Conservation (phyloP, 108 stramenopile species). For the Skeletonema menzelii region DNA sequence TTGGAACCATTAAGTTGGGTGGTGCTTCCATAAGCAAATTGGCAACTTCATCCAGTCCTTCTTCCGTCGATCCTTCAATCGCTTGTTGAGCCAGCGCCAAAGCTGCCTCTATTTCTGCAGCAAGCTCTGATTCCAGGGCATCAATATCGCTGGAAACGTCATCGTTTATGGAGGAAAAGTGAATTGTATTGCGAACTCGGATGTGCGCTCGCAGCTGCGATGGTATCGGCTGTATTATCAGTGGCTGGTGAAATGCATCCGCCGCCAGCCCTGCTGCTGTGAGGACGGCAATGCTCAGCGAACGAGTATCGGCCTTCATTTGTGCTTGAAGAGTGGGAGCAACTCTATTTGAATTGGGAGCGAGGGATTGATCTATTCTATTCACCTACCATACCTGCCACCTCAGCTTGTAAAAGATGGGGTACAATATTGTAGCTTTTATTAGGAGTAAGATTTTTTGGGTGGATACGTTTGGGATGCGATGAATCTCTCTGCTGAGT, state of each 20-base stretch:
- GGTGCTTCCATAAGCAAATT: background rate
- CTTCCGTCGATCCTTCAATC: slow-evolving; percentile 4
- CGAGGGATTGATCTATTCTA: no score
- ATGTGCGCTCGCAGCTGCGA: background rate
- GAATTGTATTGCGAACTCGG: background rate
- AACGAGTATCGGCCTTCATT: background rate
- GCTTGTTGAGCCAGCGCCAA: slow-evolving; percentile 24
- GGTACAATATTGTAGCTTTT: no score
- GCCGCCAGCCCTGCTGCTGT: background rate
- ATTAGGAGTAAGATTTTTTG: no score
- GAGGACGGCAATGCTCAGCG: background rate
- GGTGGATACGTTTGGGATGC: no score
- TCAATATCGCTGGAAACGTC: background rate
- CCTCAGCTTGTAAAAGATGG: no score
- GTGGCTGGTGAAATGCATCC: background rate
- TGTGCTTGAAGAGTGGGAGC: no score
- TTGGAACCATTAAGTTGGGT: background rate
- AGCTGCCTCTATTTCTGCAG: slow-evolving; percentile 28
- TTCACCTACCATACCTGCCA: no score
- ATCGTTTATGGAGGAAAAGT: background rate
- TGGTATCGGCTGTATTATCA: background rate
- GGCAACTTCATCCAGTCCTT: slow-evolving; percentile 13
- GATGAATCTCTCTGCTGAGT: no score
- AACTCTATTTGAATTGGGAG: no score
- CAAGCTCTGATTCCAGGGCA: slow-evolving; percentile 22